Evolutionary conservation across 2,329 filamentous ascomycete genomes (phyloP).

Genomic region (Ophiosphaerella narmari): DNA sequence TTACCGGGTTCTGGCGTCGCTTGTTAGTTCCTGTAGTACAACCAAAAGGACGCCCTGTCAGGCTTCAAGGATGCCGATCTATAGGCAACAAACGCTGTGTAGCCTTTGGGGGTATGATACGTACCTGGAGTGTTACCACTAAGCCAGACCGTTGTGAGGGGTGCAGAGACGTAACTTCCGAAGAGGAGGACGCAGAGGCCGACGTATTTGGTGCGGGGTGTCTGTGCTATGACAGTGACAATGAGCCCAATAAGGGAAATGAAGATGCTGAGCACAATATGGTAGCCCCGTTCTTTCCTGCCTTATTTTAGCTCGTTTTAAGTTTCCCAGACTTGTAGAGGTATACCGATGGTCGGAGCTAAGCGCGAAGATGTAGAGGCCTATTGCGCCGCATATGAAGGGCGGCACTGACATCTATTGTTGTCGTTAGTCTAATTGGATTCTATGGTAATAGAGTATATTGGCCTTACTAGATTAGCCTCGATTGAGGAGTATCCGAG

Average conservation of each 20-base stretch:
- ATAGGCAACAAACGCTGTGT: too few species aligned
- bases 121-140: constrained; percentile 27
- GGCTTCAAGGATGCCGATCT: too few species aligned
- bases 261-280: constrained; percentile 52
- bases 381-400: constrained; percentile 53
- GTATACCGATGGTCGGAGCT: constrained; percentile 47
- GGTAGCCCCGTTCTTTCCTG: constrained; percentile 28
- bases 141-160: constrained; percentile 30
- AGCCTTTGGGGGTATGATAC: neutral
- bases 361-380: constrained; percentile 52
- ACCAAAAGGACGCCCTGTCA: too few species aligned
- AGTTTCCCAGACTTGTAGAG: too few species aligned
- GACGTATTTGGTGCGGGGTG: constrained; percentile 14
- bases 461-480: constrained; percentile 20
- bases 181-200: constrained; percentile 28
- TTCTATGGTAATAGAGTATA: neutral
- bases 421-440: neutral
- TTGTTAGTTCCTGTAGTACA: too few species aligned
- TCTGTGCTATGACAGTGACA: constrained; percentile 13
- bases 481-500: constrained; percentile 22
- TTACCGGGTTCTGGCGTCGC: constrained; percentile 17
- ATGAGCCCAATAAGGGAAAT: constrained; percentile 46
- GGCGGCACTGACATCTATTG: constrained; percentile 52
- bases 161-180: constrained; percentile 28
- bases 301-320: neutral